Evolutionary conservation across 805 yeast species (phyloP).

Genomic region (Deakozyma indianensis): DNA sequence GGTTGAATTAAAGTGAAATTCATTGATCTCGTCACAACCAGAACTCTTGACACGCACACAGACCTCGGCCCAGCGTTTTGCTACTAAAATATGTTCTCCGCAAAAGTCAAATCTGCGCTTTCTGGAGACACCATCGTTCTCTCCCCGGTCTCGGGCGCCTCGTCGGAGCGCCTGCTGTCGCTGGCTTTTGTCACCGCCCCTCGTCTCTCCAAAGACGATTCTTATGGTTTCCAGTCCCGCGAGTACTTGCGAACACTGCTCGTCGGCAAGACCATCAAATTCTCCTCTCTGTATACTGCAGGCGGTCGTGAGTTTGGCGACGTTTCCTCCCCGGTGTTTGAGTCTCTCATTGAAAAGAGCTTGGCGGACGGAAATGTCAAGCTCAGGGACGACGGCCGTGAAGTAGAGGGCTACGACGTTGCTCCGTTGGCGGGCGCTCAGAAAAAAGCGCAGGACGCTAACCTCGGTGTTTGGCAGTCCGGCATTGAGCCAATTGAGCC

Average conservation of each 20-base stretch:
- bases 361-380: slow-evolving; percentile 48
- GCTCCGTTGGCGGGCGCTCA: slow-evolving; percentile 20
- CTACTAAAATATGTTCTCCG: too few relatives aligned
- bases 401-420: slow-evolving; percentile 25
- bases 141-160: slow-evolving; percentile 27
- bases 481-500: slow-evolving; percentile 14
- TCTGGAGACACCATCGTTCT: slow-evolving; percentile 61
- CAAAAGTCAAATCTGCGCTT: slow-evolving; percentile 54
- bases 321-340: slow-evolving; percentile 45
- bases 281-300: slow-evolving; percentile 39
- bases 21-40: too few relatives aligned
- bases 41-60: too few relatives aligned
- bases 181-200: slow-evolving; percentile 54
- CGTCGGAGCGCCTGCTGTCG: slow-evolving; percentile 44
- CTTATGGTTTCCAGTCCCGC: slow-evolving; percentile 40
- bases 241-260: slow-evolving; percentile 47
- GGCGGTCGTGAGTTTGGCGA: slow-evolving; percentile 56
- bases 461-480: slow-evolving; percentile 42
- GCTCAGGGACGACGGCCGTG: slow-evolving; percentile 33
- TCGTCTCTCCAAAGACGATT: slow-evolving; percentile 26
- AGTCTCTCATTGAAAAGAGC: slow-evolving; percentile 41
- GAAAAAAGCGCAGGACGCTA: slow-evolving; percentile 33
- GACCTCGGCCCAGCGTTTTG: too few relatives aligned
- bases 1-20: too few relatives aligned
- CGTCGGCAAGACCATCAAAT: slow-evolving; percentile 49